Base-by-base conservation (phyloP, 2,329 filamentous ascomycete species). In the Phyllosticta paracitricarpa region DNA sequence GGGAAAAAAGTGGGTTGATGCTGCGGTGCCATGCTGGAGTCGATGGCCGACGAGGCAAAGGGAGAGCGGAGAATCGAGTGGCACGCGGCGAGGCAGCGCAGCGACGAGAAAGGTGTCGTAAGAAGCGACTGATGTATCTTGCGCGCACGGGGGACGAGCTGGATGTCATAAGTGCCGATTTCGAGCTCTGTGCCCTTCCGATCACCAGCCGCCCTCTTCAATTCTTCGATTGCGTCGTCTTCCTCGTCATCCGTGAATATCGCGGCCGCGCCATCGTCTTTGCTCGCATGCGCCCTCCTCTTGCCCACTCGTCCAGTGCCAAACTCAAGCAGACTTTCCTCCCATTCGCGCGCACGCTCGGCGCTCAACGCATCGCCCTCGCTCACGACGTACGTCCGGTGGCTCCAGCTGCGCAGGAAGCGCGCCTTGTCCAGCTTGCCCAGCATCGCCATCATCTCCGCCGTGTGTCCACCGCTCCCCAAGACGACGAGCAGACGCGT, bases 381-480 rank as follows among this genome's bases (percentile, higher is more conserved):
- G 65, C 87, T 89, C 60, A 95, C 81, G 24, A 96, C 77, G 73
- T 96, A 99, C 28, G 90, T 93, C 26, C 94, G 84, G 10, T n/a
- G 35, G 24, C 51, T 40, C 56, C 56, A 62, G 56, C 56, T 58
- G 68, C 89, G 86, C 4, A 76, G 78, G 70, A 75, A 79, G 57
- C 73, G 72, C 7, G 63, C 57, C 58, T 75, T 73, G 61, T 77
- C 71, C 1, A 86, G 75, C 66, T 81, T 82, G 66, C 79, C 77
- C 67, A 99, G 84, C 78, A 97, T 89, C 69, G 88, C 85, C 64
- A 96, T 81, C 89, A 99, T 96, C 75, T 99, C 94, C 56, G 91
- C 87, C 0, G 94, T 97, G 75, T 99, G 94, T 0, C 94, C 94
- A 33, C 94, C 94, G 2, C 89, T 95, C 58, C 94, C 94, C 25